phyloP scores from a whole-genome alignment of 352 stramenopile species.

The Phytophthora agathidicida region DNA sequence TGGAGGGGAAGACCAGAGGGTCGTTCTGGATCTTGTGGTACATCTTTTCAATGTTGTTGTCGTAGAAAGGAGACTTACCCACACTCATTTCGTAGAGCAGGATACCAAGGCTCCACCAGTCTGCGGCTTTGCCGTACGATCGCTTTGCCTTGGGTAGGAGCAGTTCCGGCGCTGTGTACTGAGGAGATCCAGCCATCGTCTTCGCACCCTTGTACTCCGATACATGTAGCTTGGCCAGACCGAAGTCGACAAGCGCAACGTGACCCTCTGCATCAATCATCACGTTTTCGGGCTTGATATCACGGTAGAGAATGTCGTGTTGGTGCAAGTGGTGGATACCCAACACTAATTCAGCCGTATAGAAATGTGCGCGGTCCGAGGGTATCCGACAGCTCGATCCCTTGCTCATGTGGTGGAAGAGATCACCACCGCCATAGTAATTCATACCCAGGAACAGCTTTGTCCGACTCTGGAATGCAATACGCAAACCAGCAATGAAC shows the following conservation, averaged over 20 bases:
- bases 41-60: constrained; percentile 95
- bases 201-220: constrained; percentile 90
- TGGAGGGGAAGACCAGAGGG: constrained; percentile 78
- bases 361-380: constrained; percentile 88
- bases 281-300: constrained; percentile 97
- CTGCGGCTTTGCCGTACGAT: constrained; percentile 87
- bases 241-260: constrained; percentile 96
- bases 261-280: constrained; percentile 96
- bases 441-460: constrained; percentile 91
- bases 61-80: constrained; percentile 93
- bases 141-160: constrained; percentile 86
- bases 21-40: constrained; percentile 93
- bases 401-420: constrained; percentile 92
- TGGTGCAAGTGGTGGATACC: constrained; percentile 94
- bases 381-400: constrained; percentile 87
- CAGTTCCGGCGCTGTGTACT: constrained; percentile 88
- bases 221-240: constrained; percentile 93
- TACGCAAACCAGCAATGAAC: constrained; percentile 85
- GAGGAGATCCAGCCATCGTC: constrained; percentile 87
- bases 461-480: constrained; percentile 88
- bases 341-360: constrained; percentile 92
- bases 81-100: constrained; percentile 94
- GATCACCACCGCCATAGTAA: constrained; percentile 85
- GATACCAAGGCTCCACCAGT: constrained; percentile 92
- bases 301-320: constrained; percentile 95